phyloP scores from a whole-genome alignment of 169 alveolate species.

The Eimeria tenella region DNA sequence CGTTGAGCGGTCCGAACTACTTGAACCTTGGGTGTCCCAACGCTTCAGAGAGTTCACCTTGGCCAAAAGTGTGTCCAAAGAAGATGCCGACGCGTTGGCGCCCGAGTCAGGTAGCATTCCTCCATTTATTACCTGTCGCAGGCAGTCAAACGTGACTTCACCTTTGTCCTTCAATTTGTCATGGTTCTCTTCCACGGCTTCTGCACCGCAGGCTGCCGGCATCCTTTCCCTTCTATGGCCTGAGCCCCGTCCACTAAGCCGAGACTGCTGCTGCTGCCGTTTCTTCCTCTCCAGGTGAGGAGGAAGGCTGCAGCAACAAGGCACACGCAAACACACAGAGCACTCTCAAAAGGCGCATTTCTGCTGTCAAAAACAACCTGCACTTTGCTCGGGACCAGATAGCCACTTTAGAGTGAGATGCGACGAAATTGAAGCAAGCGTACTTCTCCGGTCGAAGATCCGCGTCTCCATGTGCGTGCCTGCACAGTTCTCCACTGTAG shows the following conservation, averaged over 20 bases:
- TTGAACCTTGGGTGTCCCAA: slow-evolving; percentile 44
- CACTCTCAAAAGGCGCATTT: background rate
- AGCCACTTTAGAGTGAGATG: too few species aligned
- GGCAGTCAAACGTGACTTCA: slow-evolving; percentile 31
- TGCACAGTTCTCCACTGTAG: slow-evolving; percentile 83
- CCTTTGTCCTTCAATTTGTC: background rate
- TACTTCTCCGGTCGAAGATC: slow-evolving; percentile 75
- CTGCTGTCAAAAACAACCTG: too few species aligned
- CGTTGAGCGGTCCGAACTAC: slow-evolving; percentile 41
- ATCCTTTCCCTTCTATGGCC: slow-evolving; percentile 40
- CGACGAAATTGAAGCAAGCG: background rate
- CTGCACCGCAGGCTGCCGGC: slow-evolving; percentile 1
- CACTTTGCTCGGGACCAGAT: background rate
- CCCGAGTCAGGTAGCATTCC: background rate
- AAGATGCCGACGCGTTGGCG: background rate
- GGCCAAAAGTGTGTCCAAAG: background rate
- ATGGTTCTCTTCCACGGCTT: background rate
- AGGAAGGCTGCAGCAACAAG: slow-evolving; percentile 61
- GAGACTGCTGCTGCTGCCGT: slow-evolving; percentile 44
- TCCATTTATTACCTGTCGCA: slow-evolving; percentile 23
- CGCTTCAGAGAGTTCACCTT: slow-evolving; percentile 20
- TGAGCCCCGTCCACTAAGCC: slow-evolving; percentile 3
- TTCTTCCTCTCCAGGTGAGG: slow-evolving; percentile 76
- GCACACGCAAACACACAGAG: background rate
- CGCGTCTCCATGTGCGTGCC: slow-evolving; percentile 87